Conservation (phyloP, 2,329 filamentous ascomycete genomes). For the Aspergillus sp. region DNA sequence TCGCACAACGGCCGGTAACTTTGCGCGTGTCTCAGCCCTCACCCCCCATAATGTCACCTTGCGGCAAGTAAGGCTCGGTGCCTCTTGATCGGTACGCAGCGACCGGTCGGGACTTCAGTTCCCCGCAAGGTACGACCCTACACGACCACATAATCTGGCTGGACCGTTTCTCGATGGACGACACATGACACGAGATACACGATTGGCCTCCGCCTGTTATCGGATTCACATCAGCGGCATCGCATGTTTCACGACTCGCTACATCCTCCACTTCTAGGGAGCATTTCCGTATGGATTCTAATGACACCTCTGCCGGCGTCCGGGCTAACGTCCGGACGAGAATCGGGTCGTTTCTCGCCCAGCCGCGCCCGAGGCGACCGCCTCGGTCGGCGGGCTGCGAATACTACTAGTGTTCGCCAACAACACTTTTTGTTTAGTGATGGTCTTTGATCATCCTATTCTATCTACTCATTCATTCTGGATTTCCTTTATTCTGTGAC, state of each 20-base stretch:
- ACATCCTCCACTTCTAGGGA: constrained; percentile 5
- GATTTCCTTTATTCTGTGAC: not conserved
- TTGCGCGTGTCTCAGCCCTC: not conserved
- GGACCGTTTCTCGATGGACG: constrained; percentile 13
- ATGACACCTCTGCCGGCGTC: constrained; percentile 5
- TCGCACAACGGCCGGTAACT: constrained; percentile 36
- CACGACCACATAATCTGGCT: constrained; percentile 16
- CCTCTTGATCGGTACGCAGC: not conserved
- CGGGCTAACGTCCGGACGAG: constrained; percentile 1
- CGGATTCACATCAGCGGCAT: constrained; percentile 15
- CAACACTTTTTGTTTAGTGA: constrained; percentile 6
- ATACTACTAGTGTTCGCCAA: not conserved
- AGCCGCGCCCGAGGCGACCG: not conserved
- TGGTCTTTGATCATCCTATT: constrained; percentile 9
- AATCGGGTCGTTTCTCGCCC: constrained; percentile 4
- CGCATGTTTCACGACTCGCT: constrained; percentile 11
- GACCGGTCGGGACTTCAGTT: not conserved
- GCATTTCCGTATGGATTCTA: constrained; percentile 5
- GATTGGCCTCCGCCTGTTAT: constrained; percentile 14
- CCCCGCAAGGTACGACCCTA: constrained; percentile 9
- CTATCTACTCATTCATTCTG: constrained; percentile 2
- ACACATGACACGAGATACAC: constrained; percentile 13
- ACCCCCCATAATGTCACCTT: not conserved
- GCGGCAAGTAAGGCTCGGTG: constrained; percentile 1
- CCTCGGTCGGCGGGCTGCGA: not conserved